Conservation (phyloP, 306 rosid genomes). For the Corylus avellana region DNA sequence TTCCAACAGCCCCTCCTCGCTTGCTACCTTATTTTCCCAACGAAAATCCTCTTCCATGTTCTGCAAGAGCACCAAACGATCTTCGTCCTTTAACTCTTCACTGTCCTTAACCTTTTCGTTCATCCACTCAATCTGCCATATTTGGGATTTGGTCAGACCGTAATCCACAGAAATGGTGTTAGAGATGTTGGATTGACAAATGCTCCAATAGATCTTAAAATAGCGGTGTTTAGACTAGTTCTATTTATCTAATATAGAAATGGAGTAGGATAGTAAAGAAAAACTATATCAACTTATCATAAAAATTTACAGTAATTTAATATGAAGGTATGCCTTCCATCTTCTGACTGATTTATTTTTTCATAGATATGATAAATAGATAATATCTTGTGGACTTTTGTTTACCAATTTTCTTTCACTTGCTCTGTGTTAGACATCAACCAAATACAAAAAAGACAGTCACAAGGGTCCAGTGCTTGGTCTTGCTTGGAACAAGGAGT, state of each 20-base stretch:
- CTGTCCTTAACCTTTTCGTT: no score
- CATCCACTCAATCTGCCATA: no score
- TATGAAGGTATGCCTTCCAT: background rate
- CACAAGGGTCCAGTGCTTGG: constrained; percentile 89
- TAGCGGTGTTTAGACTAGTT: background rate
- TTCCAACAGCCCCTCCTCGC: no score
- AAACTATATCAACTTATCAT: background rate
- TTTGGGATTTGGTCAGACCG: no score
- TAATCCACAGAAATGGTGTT: no score
- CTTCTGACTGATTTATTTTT: background rate
- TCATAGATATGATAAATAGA: background rate
- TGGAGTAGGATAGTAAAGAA: background rate
- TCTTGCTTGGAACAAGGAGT: constrained; percentile 96
- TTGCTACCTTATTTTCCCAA: no score
- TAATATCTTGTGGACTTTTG: constrained; percentile 1
- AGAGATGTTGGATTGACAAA: no score
- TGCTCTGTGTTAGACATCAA: constrained; percentile 50
- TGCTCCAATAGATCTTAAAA: background rate
- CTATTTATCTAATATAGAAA: background rate
- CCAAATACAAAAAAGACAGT: constrained; percentile 74
- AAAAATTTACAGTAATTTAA: background rate
- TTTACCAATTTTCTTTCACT: constrained; percentile 28
- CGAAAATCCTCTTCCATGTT: no score
- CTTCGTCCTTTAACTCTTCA: no score
- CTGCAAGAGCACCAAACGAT: no score